Evolutionary conservation across 202 grass and related monocot species (phyloP).

Genomic region (Elaeis oleifera): DNA sequence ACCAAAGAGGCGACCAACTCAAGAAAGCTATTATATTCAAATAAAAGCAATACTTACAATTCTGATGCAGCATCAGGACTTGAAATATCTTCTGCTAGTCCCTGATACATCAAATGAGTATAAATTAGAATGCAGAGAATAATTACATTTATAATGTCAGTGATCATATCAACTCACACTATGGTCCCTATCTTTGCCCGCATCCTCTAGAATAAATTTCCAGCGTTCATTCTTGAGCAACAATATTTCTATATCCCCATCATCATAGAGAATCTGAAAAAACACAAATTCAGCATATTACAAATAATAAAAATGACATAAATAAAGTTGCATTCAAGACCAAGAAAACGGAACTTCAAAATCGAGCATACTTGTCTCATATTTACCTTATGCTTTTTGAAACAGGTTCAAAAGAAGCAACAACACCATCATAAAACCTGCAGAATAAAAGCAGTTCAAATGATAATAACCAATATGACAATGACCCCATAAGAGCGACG

Average conservation of each 20-base stretch:
- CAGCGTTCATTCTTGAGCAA: conserved; percentile 52
- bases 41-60: conserved; percentile 34
- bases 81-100: conserved; percentile 14
- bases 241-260: conserved; percentile 67
- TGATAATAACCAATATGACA: conserved; percentile 22
- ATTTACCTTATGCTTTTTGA: conserved; percentile 52
- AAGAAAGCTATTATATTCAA: conserved; percentile 6
- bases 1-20: too few relatives aligned
- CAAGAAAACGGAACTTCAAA: conserved; percentile 9
- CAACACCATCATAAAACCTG: conserved; percentile 62
- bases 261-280: conserved; percentile 61
- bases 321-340: conserved; percentile 12
- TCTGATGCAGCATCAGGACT: conserved; percentile 27
- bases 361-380: not conserved
- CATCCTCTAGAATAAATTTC: conserved; percentile 34
- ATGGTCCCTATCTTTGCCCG: not conserved
- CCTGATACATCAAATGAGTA: conserved; percentile 30
- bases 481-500: conserved; percentile 7
- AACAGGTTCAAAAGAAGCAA: conserved; percentile 30
- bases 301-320: conserved; percentile 12
- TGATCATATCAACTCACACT: conserved; percentile 18
- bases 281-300: conserved; percentile 14
- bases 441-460: conserved; percentile 26
- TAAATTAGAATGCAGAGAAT: not conserved
- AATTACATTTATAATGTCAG: not conserved